Percentiles rank a stretch among this genome's conserved stretches.
Conservation (phyloP, 257 asterid species). For the Salvia hispanica region DNA sequence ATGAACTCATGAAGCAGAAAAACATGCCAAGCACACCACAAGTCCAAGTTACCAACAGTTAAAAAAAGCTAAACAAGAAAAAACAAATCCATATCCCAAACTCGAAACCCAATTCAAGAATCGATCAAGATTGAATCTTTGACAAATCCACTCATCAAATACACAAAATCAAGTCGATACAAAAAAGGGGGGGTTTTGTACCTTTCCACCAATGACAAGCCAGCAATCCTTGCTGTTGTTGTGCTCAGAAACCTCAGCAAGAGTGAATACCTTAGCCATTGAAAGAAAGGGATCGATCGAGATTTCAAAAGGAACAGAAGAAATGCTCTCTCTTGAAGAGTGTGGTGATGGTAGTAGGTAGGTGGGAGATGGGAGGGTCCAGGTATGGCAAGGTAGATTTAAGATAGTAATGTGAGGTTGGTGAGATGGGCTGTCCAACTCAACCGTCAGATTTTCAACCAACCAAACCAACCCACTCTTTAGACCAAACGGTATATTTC, state of each 20-base stretch:
- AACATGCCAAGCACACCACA: neutral
- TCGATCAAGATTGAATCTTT: conserved; percentile 19
- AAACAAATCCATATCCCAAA: neutral
- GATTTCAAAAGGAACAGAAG: neutral
- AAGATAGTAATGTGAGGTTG: too few relatives aligned
- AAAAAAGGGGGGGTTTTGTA: conserved; percentile 20
- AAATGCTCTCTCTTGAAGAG: conserved; percentile 33
- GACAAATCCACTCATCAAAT: conserved; percentile 29
- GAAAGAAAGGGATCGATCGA: neutral
- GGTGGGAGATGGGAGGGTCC: conserved; percentile 25
- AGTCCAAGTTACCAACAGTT: too few relatives aligned
- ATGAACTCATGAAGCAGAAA: neutral
- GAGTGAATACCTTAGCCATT: conserved; percentile 52
- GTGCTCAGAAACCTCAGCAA: conserved; percentile 82
- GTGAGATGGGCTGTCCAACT: too few relatives aligned
- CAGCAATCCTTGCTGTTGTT: conserved; percentile 76
- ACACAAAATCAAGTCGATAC: conserved; percentile 14
- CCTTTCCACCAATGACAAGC: conserved; percentile 65
- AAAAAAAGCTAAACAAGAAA: conserved; percentile 1
- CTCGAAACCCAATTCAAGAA: conserved; percentile 31
- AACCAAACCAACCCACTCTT: too few relatives aligned
- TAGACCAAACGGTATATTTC: too few relatives aligned
- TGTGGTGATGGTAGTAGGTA: neutral
- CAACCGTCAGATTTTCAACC: too few relatives aligned
- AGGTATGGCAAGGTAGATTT: neutral